phyloP scores from a whole-genome alignment of 306 rosid genomes.

The Crataegus laevigata region DNA sequence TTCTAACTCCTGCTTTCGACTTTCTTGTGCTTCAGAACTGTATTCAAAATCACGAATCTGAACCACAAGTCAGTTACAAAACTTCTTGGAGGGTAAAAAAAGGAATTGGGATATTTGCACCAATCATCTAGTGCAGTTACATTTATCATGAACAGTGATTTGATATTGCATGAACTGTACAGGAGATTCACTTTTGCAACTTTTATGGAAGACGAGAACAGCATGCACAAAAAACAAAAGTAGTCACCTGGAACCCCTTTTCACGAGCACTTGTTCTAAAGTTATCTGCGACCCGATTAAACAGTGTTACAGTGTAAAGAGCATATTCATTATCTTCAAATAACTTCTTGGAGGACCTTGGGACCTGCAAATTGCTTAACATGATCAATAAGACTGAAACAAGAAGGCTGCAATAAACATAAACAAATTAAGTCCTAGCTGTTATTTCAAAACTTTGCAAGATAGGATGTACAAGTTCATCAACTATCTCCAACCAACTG shows the following conservation, averaged over 20 bases:
- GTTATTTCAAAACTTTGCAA: conserved; percentile 17
- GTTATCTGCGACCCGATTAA: conserved; percentile 79
- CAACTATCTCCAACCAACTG: conserved; percentile 8
- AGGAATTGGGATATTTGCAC: conserved; percentile 1
- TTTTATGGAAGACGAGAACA: conserved; percentile 11
- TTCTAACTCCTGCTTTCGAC: conserved; percentile 65
- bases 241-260: conserved; percentile 79
- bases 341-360: conserved; percentile 80
- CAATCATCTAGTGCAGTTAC: conserved; percentile 6
- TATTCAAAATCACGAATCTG: conserved; percentile 86
- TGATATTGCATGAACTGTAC: neutral
- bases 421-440: neutral
- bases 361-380: conserved; percentile 60
- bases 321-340: conserved; percentile 91
- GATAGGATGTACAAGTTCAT: conserved; percentile 7
- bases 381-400: conserved; percentile 25
- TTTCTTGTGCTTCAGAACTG: conserved; percentile 77
- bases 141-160: neutral
- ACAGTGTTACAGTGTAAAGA: conserved; percentile 82
- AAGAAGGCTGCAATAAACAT: conserved; percentile 6
- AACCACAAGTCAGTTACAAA: conserved; percentile 25
- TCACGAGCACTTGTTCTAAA: conserved; percentile 80
- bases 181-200: neutral
- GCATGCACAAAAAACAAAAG: conserved; percentile 1
- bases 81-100: neutral